Conservation (phyloP, 2,329 filamentous ascomycete genomes). For the Neofusicoccum parvum region DNA sequence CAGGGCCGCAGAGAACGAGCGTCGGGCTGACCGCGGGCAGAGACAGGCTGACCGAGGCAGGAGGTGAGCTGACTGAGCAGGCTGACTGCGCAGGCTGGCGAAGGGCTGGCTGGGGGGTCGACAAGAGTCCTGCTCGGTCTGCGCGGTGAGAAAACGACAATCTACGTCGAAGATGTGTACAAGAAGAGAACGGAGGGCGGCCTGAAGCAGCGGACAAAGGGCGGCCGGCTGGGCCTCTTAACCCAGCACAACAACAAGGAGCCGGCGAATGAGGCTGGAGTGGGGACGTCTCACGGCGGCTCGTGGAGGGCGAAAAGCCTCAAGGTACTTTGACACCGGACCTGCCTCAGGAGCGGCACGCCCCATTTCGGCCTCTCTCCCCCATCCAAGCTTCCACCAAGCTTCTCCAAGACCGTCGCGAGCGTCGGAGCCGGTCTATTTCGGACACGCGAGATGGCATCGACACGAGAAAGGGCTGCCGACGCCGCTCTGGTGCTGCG, state of each 20-base stretch:
- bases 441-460: neutral
- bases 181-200: slow-evolving; percentile 3
- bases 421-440: neutral
- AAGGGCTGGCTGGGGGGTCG: neutral
- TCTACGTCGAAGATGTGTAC: neutral
- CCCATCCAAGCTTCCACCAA: slow-evolving; percentile 13
- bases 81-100: neutral
- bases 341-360: slow-evolving; percentile 7
- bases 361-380: neutral
- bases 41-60: no score
- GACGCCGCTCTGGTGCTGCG: neutral
- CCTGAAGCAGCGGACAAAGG: neutral
- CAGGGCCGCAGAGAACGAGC: neutral
- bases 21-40: no score
- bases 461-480: neutral
- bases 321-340: slow-evolving; percentile 13
- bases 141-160: neutral
- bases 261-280: neutral
- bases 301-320: slow-evolving; percentile 1
- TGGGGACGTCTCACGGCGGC: neutral
- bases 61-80: no score
- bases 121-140: slow-evolving; percentile 13
- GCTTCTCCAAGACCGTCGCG: neutral
- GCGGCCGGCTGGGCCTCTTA: neutral
- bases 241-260: neutral